phyloP scores from a whole-genome alignment of 2,329 filamentous ascomycete genomes.

The Pseudogymnoascus sp. region DNA sequence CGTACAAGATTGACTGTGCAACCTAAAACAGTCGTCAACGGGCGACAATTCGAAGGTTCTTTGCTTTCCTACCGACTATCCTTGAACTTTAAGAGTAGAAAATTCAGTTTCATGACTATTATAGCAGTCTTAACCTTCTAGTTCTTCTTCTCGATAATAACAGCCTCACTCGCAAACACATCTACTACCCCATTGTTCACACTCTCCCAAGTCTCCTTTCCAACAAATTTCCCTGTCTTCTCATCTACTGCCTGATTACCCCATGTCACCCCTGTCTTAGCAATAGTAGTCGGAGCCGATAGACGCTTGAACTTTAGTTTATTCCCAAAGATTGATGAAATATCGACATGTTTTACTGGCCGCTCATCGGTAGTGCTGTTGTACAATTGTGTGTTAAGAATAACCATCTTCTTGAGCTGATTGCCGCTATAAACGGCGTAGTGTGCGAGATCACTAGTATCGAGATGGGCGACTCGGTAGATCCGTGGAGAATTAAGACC shows the following conservation, averaged over 20 bases:
- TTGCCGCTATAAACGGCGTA: not conserved
- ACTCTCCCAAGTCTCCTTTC: not conserved
- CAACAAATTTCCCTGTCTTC: not conserved
- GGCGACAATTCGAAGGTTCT: not conserved
- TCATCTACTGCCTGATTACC: not conserved
- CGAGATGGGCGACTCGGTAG: not conserved
- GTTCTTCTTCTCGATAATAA: slow-evolving; percentile 16
- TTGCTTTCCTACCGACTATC: not conserved
- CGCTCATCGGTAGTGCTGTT: not conserved
- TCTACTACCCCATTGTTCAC: not conserved
- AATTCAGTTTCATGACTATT: not conserved
- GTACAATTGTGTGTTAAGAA: not conserved
- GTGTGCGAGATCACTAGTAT: not conserved
- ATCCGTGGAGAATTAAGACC: not conserved
- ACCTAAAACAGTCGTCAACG: not conserved
- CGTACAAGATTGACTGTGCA: no score
- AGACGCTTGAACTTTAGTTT: not conserved
- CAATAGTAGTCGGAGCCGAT: not conserved
- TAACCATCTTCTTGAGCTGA: not conserved
- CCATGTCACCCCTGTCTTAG: not conserved
- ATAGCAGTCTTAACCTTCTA: not conserved
- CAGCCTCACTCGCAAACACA: not conserved
- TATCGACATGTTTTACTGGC: not conserved
- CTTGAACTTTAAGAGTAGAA: not conserved
- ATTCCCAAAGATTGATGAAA: not conserved